Conservation (phyloP, 306 rosid species). For the Prunus padus region DNA sequence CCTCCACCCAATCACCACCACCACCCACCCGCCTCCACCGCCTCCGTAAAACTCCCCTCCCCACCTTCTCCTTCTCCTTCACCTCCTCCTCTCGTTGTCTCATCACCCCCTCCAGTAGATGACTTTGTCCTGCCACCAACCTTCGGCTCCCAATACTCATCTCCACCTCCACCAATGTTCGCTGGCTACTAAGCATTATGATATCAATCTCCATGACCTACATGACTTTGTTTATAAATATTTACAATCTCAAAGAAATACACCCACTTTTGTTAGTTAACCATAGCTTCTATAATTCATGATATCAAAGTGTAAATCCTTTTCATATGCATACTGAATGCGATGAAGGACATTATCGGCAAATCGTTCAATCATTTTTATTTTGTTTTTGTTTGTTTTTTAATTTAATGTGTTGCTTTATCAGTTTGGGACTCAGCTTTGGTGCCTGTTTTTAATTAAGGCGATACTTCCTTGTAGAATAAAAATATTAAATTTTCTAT, state of each 20-base stretch:
- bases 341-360: constrained; percentile 23
- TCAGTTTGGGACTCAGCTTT: too few species aligned
- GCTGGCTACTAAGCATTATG: constrained; percentile 29
- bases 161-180: constrained; percentile 40
- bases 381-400: not conserved
- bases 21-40: not conserved
- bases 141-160: constrained; percentile 32
- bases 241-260: constrained; percentile 19
- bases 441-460: too few species aligned
- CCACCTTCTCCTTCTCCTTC: not conserved
- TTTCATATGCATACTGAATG: constrained; percentile 24
- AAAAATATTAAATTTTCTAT: too few species aligned
- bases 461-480: too few species aligned
- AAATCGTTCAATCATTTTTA: not conserved
- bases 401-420: not conserved
- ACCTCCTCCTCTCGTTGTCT: not conserved
- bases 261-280: constrained; percentile 36
- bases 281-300: constrained; percentile 11
- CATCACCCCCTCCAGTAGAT: constrained; percentile 19
- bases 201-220: not conserved
- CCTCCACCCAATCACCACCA: not conserved
- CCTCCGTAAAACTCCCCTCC: not conserved
- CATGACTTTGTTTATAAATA: constrained; percentile 11
- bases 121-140: constrained; percentile 28
- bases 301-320: constrained; percentile 13